Conservation (phyloP, 208 protist genomes). For the Leishmania arabica region DNA sequence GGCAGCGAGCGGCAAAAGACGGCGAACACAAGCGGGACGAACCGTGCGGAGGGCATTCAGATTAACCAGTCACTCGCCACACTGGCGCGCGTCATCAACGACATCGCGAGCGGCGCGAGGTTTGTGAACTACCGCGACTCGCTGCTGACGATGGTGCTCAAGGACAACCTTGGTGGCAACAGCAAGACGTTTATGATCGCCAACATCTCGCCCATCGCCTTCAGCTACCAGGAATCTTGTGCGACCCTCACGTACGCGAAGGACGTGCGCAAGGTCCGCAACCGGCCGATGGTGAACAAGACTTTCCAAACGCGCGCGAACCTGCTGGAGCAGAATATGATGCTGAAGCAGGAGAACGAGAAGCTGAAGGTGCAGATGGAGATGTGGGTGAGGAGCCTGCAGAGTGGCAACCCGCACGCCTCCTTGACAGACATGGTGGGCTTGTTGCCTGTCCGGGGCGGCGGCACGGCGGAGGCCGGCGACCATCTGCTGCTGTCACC, state of each 20-base stretch:
- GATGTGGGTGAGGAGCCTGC: constrained; percentile 31
- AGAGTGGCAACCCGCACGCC: constrained; percentile 10
- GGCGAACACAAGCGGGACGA: constrained; percentile 74
- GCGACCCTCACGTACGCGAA: constrained; percentile 72
- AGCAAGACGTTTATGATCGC: constrained; percentile 95
- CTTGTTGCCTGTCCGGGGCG: background rate
- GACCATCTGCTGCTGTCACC: background rate
- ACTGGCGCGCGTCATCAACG: constrained; percentile 86
- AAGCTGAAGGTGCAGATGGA: constrained; percentile 70
- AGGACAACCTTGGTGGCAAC: constrained; percentile 89
- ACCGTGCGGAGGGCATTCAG: constrained; percentile 81
- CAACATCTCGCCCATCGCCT: constrained; percentile 78
- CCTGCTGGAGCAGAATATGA: constrained; percentile 69
- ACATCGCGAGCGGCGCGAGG: constrained; percentile 69
- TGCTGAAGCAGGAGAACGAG: constrained; percentile 66
- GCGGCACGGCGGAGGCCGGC: background rate
- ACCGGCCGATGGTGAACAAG: constrained; percentile 92
- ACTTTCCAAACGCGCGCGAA: constrained; percentile 88
- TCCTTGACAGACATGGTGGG: background rate
- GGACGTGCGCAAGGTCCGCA: constrained; percentile 75
- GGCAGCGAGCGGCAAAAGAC: constrained; percentile 89
- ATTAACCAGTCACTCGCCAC: constrained; percentile 91
- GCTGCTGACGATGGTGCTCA: constrained; percentile 93
- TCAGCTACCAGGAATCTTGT: constrained; percentile 75
- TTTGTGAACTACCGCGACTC: constrained; percentile 94